Percentiles rank a stretch among this genome's conserved stretches.
phyloP scores from a whole-genome alignment of 129 eudicot species.

The Tagetes patula region DNA sequence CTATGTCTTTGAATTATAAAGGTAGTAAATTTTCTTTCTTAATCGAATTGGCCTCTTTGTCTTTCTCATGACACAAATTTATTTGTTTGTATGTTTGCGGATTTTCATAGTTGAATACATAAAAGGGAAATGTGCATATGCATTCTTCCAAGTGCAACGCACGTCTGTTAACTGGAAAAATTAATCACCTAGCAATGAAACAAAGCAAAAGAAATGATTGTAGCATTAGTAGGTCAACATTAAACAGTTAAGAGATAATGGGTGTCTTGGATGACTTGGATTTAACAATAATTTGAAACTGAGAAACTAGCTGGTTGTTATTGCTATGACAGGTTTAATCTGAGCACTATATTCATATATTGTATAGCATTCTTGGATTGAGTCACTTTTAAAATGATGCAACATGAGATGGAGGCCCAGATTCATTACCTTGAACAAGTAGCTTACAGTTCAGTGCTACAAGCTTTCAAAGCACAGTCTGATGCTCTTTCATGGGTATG shows the following conservation, averaged over 20 bases:
- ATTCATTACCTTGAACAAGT: constrained; percentile 91
- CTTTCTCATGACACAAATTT: neutral
- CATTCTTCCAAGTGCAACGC: neutral
- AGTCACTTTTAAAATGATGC: constrained; percentile 51
- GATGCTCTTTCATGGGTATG: constrained; percentile 97
- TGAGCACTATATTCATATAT: constrained; percentile 19
- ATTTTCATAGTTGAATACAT: neutral
- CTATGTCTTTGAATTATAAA: neutral
- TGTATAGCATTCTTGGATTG: constrained; percentile 37
- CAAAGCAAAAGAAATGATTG: constrained; percentile 6
- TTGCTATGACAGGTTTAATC: constrained; percentile 15
- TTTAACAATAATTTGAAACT: neutral
- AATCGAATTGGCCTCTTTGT: neutral
- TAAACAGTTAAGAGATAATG: constrained; percentile 1
- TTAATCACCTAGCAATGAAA: constrained; percentile 15
- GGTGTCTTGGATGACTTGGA: neutral
- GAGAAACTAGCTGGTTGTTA: constrained; percentile 4
- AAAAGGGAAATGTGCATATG: constrained; percentile 6
- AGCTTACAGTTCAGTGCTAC: constrained; percentile 84
- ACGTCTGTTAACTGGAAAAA: neutral
- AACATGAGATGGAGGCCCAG: constrained; percentile 77
- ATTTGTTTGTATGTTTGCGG: constrained; percentile 12
- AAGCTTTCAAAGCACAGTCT: constrained; percentile 98
- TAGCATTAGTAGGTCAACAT: constrained; percentile 9
- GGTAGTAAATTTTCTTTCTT: neutral